A percentile compares a stretch with the other conserved stretches of the same genome.
Evolutionary conservation across 768 basidiomycete genomes (phyloP).

Genomic region (Neoboletus subvelutipes): DNA sequence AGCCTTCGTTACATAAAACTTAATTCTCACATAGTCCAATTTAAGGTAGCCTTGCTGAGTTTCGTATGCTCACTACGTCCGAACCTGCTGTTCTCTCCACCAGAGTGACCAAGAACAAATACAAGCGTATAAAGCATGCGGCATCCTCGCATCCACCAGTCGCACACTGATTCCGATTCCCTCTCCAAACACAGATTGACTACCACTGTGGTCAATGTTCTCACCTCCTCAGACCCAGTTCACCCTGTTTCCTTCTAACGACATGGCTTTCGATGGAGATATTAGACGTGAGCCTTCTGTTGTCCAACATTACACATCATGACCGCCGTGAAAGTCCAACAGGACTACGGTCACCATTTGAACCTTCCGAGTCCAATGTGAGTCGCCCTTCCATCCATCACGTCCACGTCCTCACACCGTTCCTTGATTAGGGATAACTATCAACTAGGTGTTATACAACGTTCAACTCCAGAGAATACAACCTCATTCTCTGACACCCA

Average conservation of each 20-base stretch:
- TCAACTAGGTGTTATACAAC: neutral
- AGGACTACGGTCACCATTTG: neutral
- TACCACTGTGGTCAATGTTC: neutral
- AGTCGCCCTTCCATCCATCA: neutral
- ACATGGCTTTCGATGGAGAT: neutral
- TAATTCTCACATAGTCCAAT: too few relatives aligned
- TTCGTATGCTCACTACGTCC: too few relatives aligned
- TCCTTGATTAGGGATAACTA: neutral
- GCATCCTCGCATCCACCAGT: neutral
- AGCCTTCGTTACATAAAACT: too few relatives aligned
- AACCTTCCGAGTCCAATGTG: neutral
- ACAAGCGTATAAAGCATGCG: neutral
- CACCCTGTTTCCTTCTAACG: neutral
- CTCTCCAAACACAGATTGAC: neutral
- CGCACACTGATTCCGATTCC: neutral
- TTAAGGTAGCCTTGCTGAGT: too few relatives aligned
- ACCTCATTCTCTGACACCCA: neutral
- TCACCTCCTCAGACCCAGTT: neutral
- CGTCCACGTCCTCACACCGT: neutral
- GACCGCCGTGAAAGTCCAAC: neutral
- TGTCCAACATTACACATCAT: neutral
- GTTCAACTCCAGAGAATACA: too few relatives aligned
- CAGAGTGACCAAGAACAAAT: too few relatives aligned
- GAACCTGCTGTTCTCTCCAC: too few relatives aligned
- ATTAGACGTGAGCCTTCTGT: neutral